These are phyloP conservation scores for Cardiospermum halicacabum DNA, from an alignment of 345 rosid species.

Conservation along the genomic window DNA sequence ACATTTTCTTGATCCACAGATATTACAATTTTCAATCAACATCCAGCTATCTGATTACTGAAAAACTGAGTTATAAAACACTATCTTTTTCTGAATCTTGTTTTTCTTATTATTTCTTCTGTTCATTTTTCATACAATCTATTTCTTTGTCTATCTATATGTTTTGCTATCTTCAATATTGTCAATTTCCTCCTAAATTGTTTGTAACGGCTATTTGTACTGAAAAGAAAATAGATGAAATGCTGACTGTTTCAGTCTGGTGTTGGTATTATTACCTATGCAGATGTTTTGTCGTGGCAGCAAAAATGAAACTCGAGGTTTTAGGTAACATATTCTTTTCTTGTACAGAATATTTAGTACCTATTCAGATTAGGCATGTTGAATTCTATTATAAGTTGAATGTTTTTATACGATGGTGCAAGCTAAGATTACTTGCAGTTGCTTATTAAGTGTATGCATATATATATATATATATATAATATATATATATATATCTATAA, in stretches of 20 bases:
- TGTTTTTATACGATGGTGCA: not conserved
- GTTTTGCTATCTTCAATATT: constrained; percentile 4
- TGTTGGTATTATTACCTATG: constrained; percentile 26
- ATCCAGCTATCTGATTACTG: not conserved
- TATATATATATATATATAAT: no score
- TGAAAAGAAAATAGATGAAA: not conserved
- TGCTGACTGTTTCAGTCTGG: constrained; percentile 13
- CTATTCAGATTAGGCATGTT: not conserved
- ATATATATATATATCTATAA: no score
- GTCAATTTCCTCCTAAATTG: not conserved
- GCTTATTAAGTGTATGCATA: not conserved
- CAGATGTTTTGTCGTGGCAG: constrained; percentile 98
- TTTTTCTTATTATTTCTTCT: not conserved
- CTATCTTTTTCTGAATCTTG: not conserved
- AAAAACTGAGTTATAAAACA: not conserved
- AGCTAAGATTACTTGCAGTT: not conserved
- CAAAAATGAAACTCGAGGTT: constrained; percentile 89
- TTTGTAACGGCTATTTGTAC: not conserved
- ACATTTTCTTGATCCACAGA: not conserved
- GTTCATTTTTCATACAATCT: not conserved
- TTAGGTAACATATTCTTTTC: constrained; percentile 49
- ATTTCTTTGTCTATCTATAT: constrained; percentile 1
- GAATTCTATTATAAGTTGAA: not conserved
- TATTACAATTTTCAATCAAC: not conserved
- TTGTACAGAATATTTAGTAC: not conserved